Evolutionary conservation across 2,329 filamentous ascomycete genomes (phyloP), one percentile per base, ranked within the genome.

Genomic region (Xylaria sp.): DNA sequence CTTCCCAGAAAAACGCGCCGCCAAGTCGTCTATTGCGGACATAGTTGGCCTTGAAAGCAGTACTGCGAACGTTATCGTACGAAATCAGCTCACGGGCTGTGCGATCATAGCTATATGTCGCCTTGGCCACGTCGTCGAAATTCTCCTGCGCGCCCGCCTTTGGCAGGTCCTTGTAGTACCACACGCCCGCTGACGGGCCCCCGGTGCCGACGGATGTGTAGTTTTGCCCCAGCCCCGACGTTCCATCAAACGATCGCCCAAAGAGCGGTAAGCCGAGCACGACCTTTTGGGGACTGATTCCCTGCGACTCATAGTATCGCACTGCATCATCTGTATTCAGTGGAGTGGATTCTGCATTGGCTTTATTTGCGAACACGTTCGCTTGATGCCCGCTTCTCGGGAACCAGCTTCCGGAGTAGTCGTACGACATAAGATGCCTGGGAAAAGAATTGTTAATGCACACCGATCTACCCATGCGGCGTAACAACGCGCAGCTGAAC

Each of bases 1-100:
- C 88, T 75, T 96, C 91, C 92, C 92, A 96, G 84, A 90, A 96
- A 81, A 95, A 91, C 0, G 85, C 88, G 11, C 92, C 92, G 1
- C 90, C 91, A 1, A 96, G 82, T 0, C 83, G 79, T 54, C 81
- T 80, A 21, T 78, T 70, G 67, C 79, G 77, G 66, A 95, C 81
- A 71, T 89, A 95, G 8, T 51, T 72, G 0, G 84, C 84, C 79
- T 95, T 96, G 65, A 78, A 72, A 27, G 73, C 73, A 0, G 85
- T 85, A 64, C 88, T 86, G 31, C 77, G 73, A 0, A 85, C 79
- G 3, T 83, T 90, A 68, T 90, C 88, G 70, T 91, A 95, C 23
- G 85, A 86, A 52, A 96, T 80, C 77, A 95, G 85, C 70, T 87
- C 86, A 51, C 80, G 79, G 9, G 79, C 80, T 0, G 58, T 68